Evolutionary conservation across 2,329 filamentous ascomycete species (phyloP), one percentile per base, ranked within the genome.

Genomic region (Ophiostoma sp.): DNA sequence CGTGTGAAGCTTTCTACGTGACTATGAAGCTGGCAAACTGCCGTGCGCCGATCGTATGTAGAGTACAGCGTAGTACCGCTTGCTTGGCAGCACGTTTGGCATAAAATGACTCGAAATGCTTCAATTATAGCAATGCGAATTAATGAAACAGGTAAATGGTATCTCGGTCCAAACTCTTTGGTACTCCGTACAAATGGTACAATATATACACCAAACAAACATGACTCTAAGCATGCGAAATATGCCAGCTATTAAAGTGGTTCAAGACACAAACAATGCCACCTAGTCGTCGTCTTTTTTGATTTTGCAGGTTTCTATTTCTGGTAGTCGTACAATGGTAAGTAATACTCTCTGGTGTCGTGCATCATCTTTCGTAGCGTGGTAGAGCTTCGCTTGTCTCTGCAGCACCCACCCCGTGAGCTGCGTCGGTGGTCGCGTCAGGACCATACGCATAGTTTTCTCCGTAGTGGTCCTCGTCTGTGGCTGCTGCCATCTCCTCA

Each of bases 401-500:
- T 14, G 68, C 52, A 40, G 27, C 45, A n/a, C 45, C 66, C 16
- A 52, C 66, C 36, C 41, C 63, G n/a, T 66, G 36, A 49, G 68
- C 69, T 0, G 68, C 45, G 8, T 67, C 72, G 3, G 66, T 38
- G 1, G 42, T 66, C 0, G 68, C 66, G 1, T 67, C 44, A 1
- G 69, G 63, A 0, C 70, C 70, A 60, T 75, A 75, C 1, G 74
- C 63, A 58, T 73, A 75, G 62, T 74, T 68, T 36, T 67, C 65
- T 0, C 75, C 75, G 69, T 77, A 77, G 14, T 41, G 67, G 5
- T 67, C 64, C 36, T 70, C 70, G 62, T 71, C 67, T 2, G 58
- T 65, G 2, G 40, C 18, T 4, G 42, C 62, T 1, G 64, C 27
- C 9, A 44, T 45, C 78, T 72, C 84, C 80, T 70, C 64, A 9